A percentile compares a stretch with the other conserved stretches of the same genome.
These are phyloP conservation scores for Lecanicillium sp. DNA, from an alignment of 2,329 filamentous ascomycete genomes.

Conservation along the genomic window DNA sequence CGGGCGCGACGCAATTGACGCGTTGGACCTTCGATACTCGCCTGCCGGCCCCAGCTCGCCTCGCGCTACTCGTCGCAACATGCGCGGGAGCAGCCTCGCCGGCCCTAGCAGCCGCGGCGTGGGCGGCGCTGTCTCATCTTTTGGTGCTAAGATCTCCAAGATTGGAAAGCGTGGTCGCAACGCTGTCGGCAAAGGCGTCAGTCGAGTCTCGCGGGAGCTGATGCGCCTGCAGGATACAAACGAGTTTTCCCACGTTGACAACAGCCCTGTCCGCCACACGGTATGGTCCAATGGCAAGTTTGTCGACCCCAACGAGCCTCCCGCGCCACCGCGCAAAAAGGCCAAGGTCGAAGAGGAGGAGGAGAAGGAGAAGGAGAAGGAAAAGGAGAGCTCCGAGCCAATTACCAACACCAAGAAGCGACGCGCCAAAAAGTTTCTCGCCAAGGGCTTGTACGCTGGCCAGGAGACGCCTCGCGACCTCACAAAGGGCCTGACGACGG, in stretches of 20 bases:
- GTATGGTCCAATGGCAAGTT: constrained; percentile 60
- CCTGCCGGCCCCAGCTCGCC: constrained; percentile 27
- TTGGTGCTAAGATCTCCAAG: constrained; percentile 39
- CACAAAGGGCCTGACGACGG: constrained; percentile 36
- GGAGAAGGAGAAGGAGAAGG: constrained; percentile 20
- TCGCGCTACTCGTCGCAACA: constrained; percentile 19
- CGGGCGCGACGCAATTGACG: constrained; percentile 34
- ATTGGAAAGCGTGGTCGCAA: constrained; percentile 55
- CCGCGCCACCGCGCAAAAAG: constrained; percentile 30
- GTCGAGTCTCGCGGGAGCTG: constrained; percentile 48
- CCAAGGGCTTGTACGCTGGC: constrained; percentile 79
- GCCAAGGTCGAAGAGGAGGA: constrained; percentile 18
- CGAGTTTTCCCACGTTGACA: constrained; percentile 52
- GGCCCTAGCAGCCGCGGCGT: constrained; percentile 17
- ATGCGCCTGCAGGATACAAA: constrained; percentile 53
- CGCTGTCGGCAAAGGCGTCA: constrained; percentile 37
- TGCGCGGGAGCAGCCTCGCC: constrained; percentile 36
- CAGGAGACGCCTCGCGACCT: constrained; percentile 51
- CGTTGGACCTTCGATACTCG: constrained; percentile 36
- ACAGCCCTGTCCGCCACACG: constrained; percentile 46
- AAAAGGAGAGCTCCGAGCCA: constrained; percentile 23
- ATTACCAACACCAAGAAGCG: constrained; percentile 30
- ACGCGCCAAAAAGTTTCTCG: constrained; percentile 66
- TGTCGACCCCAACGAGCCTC: constrained; percentile 36
- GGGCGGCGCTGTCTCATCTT: constrained; percentile 33